Base-by-base conservation (phyloP, 495 filamentous ascomycete genomes). In the Tuber umbilicatum region DNA sequence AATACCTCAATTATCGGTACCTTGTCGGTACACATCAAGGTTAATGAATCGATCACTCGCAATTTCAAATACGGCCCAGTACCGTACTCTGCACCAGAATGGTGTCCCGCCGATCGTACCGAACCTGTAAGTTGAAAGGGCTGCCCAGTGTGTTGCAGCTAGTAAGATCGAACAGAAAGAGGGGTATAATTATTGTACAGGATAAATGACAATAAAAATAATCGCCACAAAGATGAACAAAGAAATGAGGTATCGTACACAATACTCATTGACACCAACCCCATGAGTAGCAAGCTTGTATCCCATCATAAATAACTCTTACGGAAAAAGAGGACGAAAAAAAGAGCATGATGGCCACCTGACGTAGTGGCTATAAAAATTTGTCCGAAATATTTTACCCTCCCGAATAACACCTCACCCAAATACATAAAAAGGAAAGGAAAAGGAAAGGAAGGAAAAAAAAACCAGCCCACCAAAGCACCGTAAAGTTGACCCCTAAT, bases 331-430 rank as follows among this genome's bases (percentile, higher is more conserved):
- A 78, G 67, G 79, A 55, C 42, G 42, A 73, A 76, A 64, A 73
- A 73, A 43, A 70, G 21, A 41, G 43, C 27, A 42, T 35, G 27
- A 19, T n/a, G 9, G 21, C 72, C 72, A 74, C 72, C 72, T 16
- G 45, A 35, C 74, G 60, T 39, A 71, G 74, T 60, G 40, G 41
- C 55, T 55, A 79, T 64, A 70, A 64, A 68, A 78, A 71, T 77
- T 27, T 31, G 14, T 17, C 31, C 47, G 47, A 74, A 78, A 74
- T 74, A 60, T 64, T 64, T 64, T 72, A 78, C 38, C 60, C 60
- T 72, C 76, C 69, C 70, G 69, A 72, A 68, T 27, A 79, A 78
- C 76, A 78, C 75, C 76, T 74, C 77, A 9, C 76, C 55, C 55
- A 64, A 35, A 64, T 35, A 64, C 55, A 64, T 17, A 16, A 64